These are phyloP conservation scores for Hypoxylon subgilvum DNA, from an alignment of 495 filamentous ascomycete genomes.

Conservation along the genomic window DNA sequence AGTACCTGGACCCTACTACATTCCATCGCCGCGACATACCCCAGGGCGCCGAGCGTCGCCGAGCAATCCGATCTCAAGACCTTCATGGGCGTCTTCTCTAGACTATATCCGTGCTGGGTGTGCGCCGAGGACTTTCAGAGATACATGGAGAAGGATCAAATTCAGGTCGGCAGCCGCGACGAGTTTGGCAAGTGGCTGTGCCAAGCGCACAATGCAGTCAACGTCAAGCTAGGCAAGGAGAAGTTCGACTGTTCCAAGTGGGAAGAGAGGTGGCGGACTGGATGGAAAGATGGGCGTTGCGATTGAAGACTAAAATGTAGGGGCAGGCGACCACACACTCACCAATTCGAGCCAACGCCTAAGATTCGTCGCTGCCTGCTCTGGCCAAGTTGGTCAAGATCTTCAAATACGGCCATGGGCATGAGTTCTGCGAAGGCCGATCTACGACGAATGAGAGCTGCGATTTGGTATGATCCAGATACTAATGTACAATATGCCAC, in stretches of 20 bases:
- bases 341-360: too few relatives aligned
- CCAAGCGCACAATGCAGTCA: conserved; percentile 97
- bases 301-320: conserved; percentile 49
- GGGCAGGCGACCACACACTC: neutral
- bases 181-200: conserved; percentile 95
- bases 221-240: conserved; percentile 88
- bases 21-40: conserved; percentile 87
- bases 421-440: neutral
- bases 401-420: too few relatives aligned
- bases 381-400: too few relatives aligned
- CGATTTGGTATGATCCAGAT: conserved; percentile 6
- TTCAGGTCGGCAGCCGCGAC: conserved; percentile 67
- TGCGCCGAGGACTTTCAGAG: conserved; percentile 90
- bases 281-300: conserved; percentile 84
- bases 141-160: conserved; percentile 79
- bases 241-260: conserved; percentile 89
- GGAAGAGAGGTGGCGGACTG: conserved; percentile 93
- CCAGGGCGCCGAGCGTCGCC: conserved; percentile 62
- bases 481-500: conserved; percentile 21
- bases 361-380: too few relatives aligned
- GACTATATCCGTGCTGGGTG: conserved; percentile 91
- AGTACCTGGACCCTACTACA: conserved; percentile 93
- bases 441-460: conserved; percentile 3
- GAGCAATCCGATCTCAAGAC: conserved; percentile 75
- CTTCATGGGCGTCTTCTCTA: conserved; percentile 82